Evolutionary conservation across 2,329 filamentous ascomycete species (phyloP), one percentile per base, ranked within the genome.

Genomic region (Xylariaceae sp.): DNA sequence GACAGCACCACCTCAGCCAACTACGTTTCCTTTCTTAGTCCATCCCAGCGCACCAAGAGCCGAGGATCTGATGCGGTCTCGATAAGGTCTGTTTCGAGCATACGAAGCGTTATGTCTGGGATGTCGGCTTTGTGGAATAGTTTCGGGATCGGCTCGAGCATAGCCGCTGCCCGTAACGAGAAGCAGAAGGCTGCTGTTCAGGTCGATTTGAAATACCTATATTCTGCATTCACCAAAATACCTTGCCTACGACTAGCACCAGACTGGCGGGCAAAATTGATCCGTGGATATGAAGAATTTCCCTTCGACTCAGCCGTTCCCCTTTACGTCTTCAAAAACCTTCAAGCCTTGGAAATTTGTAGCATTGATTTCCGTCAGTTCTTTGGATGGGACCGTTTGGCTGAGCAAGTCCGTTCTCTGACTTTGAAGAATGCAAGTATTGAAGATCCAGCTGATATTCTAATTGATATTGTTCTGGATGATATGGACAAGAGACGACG

Each of bases 151-250:
- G 86, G 86, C 55, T 87, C 89, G 37, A 89, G 87, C 72, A 91
- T 91, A 65, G 87, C 89, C 35, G 84, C 85, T 43, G 88, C 91
- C 60, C 90, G 92, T 69, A 90, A 86, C 29, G 94, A 97, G 73
- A 92, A 91, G 69, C 91, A 94, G 71, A 96, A 95, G 73, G 88
- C 87, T 53, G 88, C 91, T 37, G 75, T 94, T 50, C 86, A 94
- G 69, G 85, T 88, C 52, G 94, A 99, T 70, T 77, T 97, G 63
- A 97, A 93, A 72, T 97, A 99, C 71, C 80, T 99, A 27, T 99
- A 97, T 76, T 97, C 94, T 35, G 91, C 94, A 52, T 99, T 97
- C 70, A 99, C 94, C 67, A 99, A 97, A 76, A 96, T 99, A 36
- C 94, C 94, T 0, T 96, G 91, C 68, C 78, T 99, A 59, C 86